Conservation (phyloP, 345 rosid species). For the Boechera stricta region DNA sequence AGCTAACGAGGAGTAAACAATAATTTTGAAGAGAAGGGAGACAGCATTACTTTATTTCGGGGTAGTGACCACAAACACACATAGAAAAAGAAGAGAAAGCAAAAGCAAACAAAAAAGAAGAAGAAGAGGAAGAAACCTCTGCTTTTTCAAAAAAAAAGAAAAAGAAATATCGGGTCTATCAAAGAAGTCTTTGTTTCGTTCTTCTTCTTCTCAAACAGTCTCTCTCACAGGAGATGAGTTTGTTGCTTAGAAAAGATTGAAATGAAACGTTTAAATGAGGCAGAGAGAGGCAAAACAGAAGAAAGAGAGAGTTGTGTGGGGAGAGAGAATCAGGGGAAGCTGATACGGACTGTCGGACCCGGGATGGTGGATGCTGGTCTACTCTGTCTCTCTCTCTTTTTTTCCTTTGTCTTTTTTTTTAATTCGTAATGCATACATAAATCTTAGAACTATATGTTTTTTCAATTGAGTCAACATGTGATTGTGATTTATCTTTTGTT, state of each 20-base stretch:
- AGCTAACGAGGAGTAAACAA: not conserved
- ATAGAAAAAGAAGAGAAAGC: slow-evolving; percentile 46
- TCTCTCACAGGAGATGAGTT: slow-evolving; percentile 27
- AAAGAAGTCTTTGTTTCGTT: slow-evolving; percentile 19
- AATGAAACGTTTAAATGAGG: slow-evolving; percentile 34
- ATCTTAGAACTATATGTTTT: too few relatives aligned
- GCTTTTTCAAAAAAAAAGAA: not conserved
- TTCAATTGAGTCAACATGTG: too few relatives aligned
- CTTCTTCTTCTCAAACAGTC: slow-evolving; percentile 30
- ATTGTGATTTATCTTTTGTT: too few relatives aligned
- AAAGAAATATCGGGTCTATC: slow-evolving; percentile 33
- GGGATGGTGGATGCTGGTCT: slow-evolving; percentile 43
- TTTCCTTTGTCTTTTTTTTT: not conserved
- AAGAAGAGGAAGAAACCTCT: slow-evolving; percentile 1
- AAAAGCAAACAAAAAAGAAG: slow-evolving; percentile 33
- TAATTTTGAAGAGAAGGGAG: slow-evolving; percentile 26
- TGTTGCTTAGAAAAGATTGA: not conserved
- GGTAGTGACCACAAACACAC: slow-evolving; percentile 39
- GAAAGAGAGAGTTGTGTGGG: not conserved
- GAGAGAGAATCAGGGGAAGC: slow-evolving; percentile 46
- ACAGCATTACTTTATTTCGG: slow-evolving; percentile 26
- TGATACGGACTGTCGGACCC: slow-evolving; percentile 46
- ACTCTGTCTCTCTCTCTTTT: slow-evolving; percentile 18
- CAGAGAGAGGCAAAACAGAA: not conserved
- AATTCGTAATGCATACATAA: too few relatives aligned